These are phyloP conservation scores for Rhodotorula sp. DNA, from an alignment of 1,284 basidiomycete species.

Conservation along the genomic window DNA sequence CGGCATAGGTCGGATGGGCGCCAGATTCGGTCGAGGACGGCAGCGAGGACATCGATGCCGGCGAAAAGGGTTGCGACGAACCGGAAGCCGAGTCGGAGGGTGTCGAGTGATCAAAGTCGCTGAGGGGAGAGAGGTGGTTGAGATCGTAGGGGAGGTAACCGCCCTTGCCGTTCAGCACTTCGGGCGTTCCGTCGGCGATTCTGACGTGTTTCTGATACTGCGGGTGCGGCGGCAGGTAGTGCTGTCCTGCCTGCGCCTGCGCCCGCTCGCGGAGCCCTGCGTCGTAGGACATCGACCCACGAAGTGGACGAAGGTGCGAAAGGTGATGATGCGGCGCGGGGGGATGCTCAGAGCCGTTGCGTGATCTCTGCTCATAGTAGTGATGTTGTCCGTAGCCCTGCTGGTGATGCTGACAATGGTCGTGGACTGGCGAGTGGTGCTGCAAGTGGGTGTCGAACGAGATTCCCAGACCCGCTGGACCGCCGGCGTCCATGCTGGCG, in stretches of 20 bases:
- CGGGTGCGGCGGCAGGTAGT: neutral
- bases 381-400: neutral
- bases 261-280: constrained; percentile 14
- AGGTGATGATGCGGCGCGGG: neutral
- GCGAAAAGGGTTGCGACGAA: constrained; percentile 29
- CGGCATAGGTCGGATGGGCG: constrained; percentile 13
- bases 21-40: constrained; percentile 32
- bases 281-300: constrained; percentile 32
- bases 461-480: constrained; percentile 35
- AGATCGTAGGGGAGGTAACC: constrained; percentile 25
- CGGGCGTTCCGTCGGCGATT: constrained; percentile 27
- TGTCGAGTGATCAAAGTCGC: constrained; percentile 20
- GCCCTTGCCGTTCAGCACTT: constrained; percentile 21
- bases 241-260: constrained; percentile 3
- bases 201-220: constrained; percentile 14
- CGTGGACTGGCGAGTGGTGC: neutral
- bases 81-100: constrained; percentile 24
- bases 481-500: neutral
- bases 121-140: constrained; percentile 30
- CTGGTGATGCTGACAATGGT: neutral
- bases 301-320: constrained; percentile 12
- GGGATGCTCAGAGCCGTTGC: neutral
- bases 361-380: neutral
- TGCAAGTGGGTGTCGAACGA: constrained; percentile 21
- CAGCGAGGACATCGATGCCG: constrained; percentile 30